Percentiles rank a stretch among this genome's conserved stretches.
Evolutionary conservation across 306 rosid species (phyloP).

Genomic region (Vigna angularis): DNA sequence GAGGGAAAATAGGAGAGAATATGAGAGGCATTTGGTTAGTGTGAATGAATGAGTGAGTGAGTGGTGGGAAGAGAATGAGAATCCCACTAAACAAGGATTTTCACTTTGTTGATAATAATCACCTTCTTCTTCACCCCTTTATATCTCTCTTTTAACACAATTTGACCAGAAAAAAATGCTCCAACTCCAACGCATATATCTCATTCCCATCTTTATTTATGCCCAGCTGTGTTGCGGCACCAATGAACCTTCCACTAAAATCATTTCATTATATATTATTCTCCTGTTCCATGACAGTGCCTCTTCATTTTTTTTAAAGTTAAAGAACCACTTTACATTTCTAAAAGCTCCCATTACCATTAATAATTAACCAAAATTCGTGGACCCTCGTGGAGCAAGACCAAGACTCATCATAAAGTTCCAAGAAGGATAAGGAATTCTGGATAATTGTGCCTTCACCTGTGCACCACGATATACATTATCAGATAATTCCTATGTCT

Average conservation of each 20-base stretch:
- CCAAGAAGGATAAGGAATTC: conserved; percentile 35
- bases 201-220: conserved; percentile 37
- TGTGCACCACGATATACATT: background rate
- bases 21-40: conserved; percentile 45
- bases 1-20: conserved; percentile 57
- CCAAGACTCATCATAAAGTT: conserved; percentile 12
- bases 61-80: conserved; percentile 71
- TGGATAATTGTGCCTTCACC: conserved; percentile 37
- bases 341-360: conserved; percentile 39
- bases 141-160: conserved; percentile 25
- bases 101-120: conserved; percentile 48
- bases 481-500: background rate
- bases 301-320: conserved; percentile 43
- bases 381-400: conserved; percentile 32
- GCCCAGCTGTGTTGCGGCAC: conserved; percentile 39
- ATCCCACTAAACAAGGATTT: conserved; percentile 65
- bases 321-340: conserved; percentile 44
- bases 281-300: conserved; percentile 46
- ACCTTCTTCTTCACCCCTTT: conserved; percentile 24
- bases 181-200: conserved; percentile 44
- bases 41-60: background rate
- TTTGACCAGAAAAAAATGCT: conserved; percentile 29
- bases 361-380: conserved; percentile 29
- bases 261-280: conserved; percentile 47
- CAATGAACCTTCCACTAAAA: conserved; percentile 54